Evolutionary conservation across 2,329 filamentous ascomycete species (phyloP), one percentile per base, ranked within the genome.

Genomic region (Pseudogymnoascus sp.): DNA sequence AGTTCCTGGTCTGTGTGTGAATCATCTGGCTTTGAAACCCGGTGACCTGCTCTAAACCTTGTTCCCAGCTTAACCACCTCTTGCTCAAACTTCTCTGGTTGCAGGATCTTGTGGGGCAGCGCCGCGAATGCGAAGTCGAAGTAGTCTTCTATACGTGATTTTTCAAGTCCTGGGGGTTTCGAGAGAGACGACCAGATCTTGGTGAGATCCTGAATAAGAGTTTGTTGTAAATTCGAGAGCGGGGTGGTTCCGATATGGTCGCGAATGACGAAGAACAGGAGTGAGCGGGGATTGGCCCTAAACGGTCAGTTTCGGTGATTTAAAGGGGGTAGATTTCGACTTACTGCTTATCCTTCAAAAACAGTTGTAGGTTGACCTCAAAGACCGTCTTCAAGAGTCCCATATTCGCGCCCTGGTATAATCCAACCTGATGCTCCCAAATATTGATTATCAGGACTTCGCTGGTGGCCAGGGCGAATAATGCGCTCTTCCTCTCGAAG

Each of bases 381-480:
- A 99, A 99, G 3, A 99, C 94, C 0, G 95, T 99, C 82, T 99
- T 99, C 70, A 99, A 80, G 70, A 99, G 77, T 7, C 94, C 94
- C 94, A 99, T 99, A 75, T 99, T 99, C 69, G 94, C 94, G 62
- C 94, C 94, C 77, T 99, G 93, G 73, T 99, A 99, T 74, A 99
- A 76, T 57, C 94, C 94, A 64, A 99, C 94, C 76, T 99, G 94
- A 75, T 97, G 93, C 76, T 99, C 94, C 94, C 94, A 99, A 67
- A 99, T 96, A 73, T 99, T 99, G 75, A 99, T 89, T 72, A 99
- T 95, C 68, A 99, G 81, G 60, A 99, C 93, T 78, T 99, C 94
- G 74, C 93, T 97, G 15, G 94, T 99, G 58, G 94, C 94, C 70
- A 99, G 83, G 59, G 94, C 94, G 76, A 99, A 99, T 17, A 99